Evolutionary conservation across 495 filamentous ascomycete species (phyloP).

Genomic region (Wilcoxina mikolae): DNA sequence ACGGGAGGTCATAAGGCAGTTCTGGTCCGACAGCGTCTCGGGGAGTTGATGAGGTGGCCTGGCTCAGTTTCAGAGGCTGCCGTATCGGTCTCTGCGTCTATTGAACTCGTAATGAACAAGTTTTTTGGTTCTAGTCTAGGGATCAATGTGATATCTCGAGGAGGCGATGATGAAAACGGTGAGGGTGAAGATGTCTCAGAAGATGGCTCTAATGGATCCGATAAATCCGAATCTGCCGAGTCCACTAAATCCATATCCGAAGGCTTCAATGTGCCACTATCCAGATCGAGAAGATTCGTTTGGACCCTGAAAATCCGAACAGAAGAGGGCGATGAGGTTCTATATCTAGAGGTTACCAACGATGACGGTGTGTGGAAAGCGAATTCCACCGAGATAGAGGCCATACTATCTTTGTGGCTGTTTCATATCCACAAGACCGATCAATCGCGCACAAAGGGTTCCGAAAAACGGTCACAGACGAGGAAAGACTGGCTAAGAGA

Average conservation of each 20-base stretch:
- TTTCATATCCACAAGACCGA: constrained; percentile 2
- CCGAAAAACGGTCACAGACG: not conserved
- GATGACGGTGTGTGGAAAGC: constrained; percentile 1
- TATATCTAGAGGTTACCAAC: not conserved
- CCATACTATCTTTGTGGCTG: constrained; percentile 14
- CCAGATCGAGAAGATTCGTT: too few relatives aligned
- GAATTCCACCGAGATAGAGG: constrained; percentile 8
- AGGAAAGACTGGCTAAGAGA: not conserved
- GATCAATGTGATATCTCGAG: not conserved
- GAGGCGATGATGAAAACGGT: too few relatives aligned
- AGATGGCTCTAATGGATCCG: too few relatives aligned
- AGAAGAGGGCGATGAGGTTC: not conserved
- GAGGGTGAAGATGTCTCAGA: too few relatives aligned
- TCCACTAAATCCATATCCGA: too few relatives aligned
- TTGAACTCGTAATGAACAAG: not conserved
- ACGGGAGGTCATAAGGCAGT: too few relatives aligned
- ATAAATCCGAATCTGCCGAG: too few relatives aligned
- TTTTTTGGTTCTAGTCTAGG: not conserved
- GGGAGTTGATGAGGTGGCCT: not conserved
- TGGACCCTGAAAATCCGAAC: too few relatives aligned
- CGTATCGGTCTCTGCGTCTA: not conserved
- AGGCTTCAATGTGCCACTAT: too few relatives aligned
- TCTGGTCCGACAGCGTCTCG: not conserved
- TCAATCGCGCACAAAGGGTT: not conserved
- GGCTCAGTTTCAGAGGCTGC: not conserved